Evolutionary conservation across 2,329 filamentous ascomycete genomes (phyloP).

Genomic region (Proliferodiscus dingleyae): DNA sequence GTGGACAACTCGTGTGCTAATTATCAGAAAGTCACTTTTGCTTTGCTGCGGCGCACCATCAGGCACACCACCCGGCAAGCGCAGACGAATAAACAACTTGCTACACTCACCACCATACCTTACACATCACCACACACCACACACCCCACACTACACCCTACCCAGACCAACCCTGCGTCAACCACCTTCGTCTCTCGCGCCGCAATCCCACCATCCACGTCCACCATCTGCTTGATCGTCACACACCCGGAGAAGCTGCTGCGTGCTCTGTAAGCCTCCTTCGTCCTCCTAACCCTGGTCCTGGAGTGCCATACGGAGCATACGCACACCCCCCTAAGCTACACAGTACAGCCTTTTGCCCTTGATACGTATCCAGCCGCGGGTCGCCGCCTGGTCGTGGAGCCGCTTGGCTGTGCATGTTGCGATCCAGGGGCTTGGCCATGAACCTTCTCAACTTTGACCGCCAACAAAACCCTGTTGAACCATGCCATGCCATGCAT

Average conservation of each 20-base stretch:
- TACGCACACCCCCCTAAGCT: no score
- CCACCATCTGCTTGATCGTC: constrained; percentile 17
- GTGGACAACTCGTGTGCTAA: no score
- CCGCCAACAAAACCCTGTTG: constrained; percentile 25
- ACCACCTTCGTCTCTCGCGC: neutral
- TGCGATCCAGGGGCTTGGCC: constrained; percentile 26
- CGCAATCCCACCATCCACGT: neutral
- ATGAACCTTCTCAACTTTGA: constrained; percentile 26
- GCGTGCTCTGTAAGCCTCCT: constrained; percentile 10
- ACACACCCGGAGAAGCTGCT: constrained; percentile 18
- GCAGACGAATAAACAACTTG: no score
- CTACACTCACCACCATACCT: no score
- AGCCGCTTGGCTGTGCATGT: constrained; percentile 24
- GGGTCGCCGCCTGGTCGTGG: constrained; percentile 23
- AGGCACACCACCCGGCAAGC: no score
- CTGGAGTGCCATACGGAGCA: neutral
- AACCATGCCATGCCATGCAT: constrained; percentile 16
- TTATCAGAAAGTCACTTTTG: no score
- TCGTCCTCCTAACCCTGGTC: constrained; percentile 1
- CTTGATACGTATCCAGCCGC: constrained; percentile 24
- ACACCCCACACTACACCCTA: neutral
- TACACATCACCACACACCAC: no score
- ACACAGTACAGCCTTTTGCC: neutral
- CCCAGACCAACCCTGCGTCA: neutral
- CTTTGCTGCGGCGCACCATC: no score